Base-by-base conservation (phyloP, 2,329 filamentous ascomycete genomes). In the Plenodomus biglobosus region DNA sequence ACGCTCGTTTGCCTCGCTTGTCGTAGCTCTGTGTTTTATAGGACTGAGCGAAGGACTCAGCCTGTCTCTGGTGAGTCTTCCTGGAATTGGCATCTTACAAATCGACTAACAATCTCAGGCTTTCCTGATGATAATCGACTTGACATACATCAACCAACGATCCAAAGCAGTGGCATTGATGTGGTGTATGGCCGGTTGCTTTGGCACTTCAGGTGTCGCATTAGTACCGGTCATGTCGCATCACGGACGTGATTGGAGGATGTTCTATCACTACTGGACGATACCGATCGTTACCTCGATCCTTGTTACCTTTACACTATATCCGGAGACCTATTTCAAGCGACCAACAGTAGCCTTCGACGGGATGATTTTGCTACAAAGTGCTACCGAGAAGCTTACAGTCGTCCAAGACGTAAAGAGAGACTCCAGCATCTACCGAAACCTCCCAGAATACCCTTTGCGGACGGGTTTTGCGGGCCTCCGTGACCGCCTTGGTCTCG, bases 281-380 rank as follows among this genome's bases (percentile, higher is more conserved):
- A 54, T 64, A 5, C 62, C 64, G 2, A 51, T 61, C 6, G 24
- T 53, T 1, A 24, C 66, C 3, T 47, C 69, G 0, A 52, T 72
- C 17, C 1, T 71, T 1, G 44, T 70, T 2, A 58, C 61, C 1
- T 64, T 71, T 22, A 50, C 71, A 18, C 61, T 69, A 11, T 67
- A 61, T 18, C 71, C 71, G 0, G 73, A 75, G 39, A 75, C 71
- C 1, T 75, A 71, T 52, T 76, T 75, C 58, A 63, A 72, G 42
- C 66, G 74, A 1, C 73, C 73, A 0, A 68, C 68, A 0, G 64
- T 76, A 8, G 73, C 74, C 5, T 74, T 74, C 35, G 67, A 75
- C 48, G 74, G 73, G 2, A 69, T 70, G 18, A 71, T 75, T 3
- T 46, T 75, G 3, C 42, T 72, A 1, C 73, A 75, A 48, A 67